Evolutionary conservation across 2,329 filamentous ascomycete genomes (phyloP).

Genomic region (Botrytis medusae): DNA sequence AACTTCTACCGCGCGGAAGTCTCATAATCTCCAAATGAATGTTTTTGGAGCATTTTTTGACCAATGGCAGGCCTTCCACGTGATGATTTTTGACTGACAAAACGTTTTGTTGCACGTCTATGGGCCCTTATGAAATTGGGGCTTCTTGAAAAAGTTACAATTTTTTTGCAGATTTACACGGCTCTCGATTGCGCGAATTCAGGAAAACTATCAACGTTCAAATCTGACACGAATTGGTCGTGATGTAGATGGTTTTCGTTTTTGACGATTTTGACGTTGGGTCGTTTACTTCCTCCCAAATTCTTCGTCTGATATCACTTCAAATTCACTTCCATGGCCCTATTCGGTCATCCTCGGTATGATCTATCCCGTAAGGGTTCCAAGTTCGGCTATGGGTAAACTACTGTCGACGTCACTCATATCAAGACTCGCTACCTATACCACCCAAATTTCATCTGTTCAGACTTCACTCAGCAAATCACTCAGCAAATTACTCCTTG

Average conservation of each 20-base stretch:
- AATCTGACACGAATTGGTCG: background rate
- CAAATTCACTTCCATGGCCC: background rate
- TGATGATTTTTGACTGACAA: background rate
- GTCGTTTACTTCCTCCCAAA: slow-evolving; percentile 2
- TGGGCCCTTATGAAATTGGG: background rate
- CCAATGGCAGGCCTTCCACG: slow-evolving; percentile 8
- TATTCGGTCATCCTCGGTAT: background rate
- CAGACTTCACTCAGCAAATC: background rate
- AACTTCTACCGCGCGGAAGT: background rate
- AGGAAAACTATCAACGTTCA: background rate
- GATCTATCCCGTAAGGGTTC: background rate
- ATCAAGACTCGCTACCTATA: background rate
- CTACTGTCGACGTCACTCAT: background rate
- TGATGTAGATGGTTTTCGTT: background rate
- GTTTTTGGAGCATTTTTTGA: background rate
- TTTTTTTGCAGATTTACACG: background rate
- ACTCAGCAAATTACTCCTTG: background rate
- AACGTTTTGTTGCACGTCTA: slow-evolving; percentile 8
- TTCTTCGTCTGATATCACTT: slow-evolving; percentile 10
- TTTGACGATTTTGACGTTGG: background rate
- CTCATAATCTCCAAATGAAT: background rate
- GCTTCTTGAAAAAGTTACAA: background rate
- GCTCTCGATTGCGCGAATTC: background rate
- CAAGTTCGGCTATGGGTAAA: background rate
- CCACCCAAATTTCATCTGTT: background rate